These are phyloP conservation scores for Phyllosticta capitalensis DNA, from an alignment of 2,329 filamentous ascomycete genomes.

Conservation along the genomic window DNA sequence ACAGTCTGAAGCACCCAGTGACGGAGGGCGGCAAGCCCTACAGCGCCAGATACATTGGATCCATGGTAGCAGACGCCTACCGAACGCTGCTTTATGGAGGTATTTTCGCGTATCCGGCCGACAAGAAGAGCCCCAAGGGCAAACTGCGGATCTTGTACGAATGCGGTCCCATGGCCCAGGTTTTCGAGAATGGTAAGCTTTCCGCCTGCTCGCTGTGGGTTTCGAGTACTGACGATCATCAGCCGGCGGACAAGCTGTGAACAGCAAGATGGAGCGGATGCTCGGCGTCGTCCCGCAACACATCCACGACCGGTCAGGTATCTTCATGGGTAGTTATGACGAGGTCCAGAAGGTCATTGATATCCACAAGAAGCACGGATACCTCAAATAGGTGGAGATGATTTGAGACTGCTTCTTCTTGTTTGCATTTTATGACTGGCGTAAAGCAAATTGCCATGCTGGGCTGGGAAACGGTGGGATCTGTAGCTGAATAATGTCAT, in stretches of 20 bases:
- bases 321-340: conserved; percentile 90
- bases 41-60: conserved; percentile 88
- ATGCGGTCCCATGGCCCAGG: conserved; percentile 97
- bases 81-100: conserved; percentile 90
- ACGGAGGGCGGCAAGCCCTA: conserved; percentile 74
- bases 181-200: conserved; percentile 91
- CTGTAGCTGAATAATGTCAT: background rate
- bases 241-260: conserved; percentile 87
- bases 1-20: conserved; percentile 70
- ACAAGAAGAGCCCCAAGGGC: conserved; percentile 97
- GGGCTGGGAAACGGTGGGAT: background rate
- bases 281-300: conserved; percentile 78
- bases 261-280: conserved; percentile 87
- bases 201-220: background rate
- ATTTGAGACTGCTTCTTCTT: background rate
- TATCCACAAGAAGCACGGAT: conserved; percentile 54
- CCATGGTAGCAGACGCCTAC: conserved; percentile 98
- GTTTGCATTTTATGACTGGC: background rate
- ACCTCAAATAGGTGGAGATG: conserved; percentile 5
- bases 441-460: background rate
- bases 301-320: conserved; percentile 92
- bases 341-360: conserved; percentile 94
- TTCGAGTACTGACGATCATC: conserved; percentile 14
- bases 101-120: conserved; percentile 93
- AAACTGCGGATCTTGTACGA: conserved; percentile 97